Evolutionary conservation across 768 basidiomycete species (phyloP), one percentile per base, ranked within the genome.

Genomic region (Suillus clintonianus): DNA sequence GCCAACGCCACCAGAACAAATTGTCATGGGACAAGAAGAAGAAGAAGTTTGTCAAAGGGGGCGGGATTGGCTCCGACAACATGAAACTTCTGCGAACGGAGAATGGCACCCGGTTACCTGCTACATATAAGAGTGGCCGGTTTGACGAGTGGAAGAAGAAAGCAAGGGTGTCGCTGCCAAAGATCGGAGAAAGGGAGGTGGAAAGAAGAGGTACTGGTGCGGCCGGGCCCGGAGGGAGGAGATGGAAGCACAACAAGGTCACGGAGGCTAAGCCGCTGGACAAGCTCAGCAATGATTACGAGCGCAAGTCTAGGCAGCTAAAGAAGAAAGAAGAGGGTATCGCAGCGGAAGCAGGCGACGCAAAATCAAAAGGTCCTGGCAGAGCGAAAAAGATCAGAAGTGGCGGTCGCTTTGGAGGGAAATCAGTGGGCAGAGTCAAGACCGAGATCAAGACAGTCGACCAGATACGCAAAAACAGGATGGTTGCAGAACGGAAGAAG

Each of bases 121-220:
- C 95, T 4, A 89, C 89, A 11, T 99, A 95, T 78, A 89, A 92
- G 59, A 94, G 91, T 68, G 97, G 97, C 13, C 87, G 94, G 17
- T 99, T 94, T 75, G 93, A 97, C 62, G 95, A 97, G 74, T 99
- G 97, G 97, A 92, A 90, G 75, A 82, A 85, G 64, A 93, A 92
- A 77, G 87, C 82, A 58, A 88, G 85, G 43, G 78, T 86, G n/a
- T 83, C 78, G 64, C 74, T 98, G 41, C 95, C 95, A 0, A 85
- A 85, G 63, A 82, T 91, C n/a, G 96, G 96, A 22, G 95, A 97
- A 72, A 81, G 78, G 4, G 95, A 97, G 75, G 79, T 82, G 54
- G 81, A 81, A 36, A 66, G 66, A 10, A 70, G 73, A 34, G 68
- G 72, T 47, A 66, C 67, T 53, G 74, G 72, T n/a, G 62, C 69